A percentile compares a stretch with the other conserved stretches of the same genome.
These are phyloP conservation scores for Zygoascus meyerae DNA, from an alignment of 1,139 yeast species.

Conservation along the genomic window DNA sequence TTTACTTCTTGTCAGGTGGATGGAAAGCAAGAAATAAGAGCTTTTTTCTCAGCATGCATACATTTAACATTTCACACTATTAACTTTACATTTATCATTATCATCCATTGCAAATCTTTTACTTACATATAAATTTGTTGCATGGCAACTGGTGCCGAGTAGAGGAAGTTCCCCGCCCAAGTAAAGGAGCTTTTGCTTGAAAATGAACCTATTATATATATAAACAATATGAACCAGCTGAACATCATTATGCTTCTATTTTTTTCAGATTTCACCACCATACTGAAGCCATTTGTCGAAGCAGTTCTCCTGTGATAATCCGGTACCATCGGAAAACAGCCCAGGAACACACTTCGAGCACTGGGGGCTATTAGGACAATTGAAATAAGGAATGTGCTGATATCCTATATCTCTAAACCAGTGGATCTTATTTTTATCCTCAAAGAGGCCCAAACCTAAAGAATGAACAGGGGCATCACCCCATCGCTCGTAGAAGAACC, in stretches of 20 bases:
- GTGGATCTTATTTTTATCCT: constrained; percentile 62
- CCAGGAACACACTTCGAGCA: constrained; percentile 43
- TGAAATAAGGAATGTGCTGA: constrained; percentile 60
- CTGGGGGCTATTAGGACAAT: constrained; percentile 48
- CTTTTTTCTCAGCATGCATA: too few relatives aligned
- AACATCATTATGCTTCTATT: background rate
- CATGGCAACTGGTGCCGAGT: too few relatives aligned
- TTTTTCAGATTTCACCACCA: constrained; percentile 8
- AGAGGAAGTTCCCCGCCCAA: too few relatives aligned
- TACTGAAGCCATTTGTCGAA: constrained; percentile 59
- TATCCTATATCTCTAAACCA: constrained; percentile 90
- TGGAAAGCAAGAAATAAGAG: constrained; percentile 29
- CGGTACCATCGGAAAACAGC: constrained; percentile 39
- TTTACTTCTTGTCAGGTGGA: constrained; percentile 43
- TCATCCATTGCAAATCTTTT: too few relatives aligned
- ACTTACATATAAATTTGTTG: too few relatives aligned
- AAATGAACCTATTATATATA: background rate
- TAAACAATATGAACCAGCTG: background rate
- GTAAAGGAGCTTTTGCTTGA: too few relatives aligned
- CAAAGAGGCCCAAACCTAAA: constrained; percentile 65
- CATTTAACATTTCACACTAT: too few relatives aligned
- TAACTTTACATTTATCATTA: too few relatives aligned
- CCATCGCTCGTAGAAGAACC: constrained; percentile 84
- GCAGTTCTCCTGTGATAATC: constrained; percentile 62
- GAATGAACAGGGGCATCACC: constrained; percentile 90